Evolutionary conservation across 2,329 filamentous ascomycete species (phyloP), one percentile per base, ranked within the genome.

Genomic region (Calonectria pseudoturangicola): DNA sequence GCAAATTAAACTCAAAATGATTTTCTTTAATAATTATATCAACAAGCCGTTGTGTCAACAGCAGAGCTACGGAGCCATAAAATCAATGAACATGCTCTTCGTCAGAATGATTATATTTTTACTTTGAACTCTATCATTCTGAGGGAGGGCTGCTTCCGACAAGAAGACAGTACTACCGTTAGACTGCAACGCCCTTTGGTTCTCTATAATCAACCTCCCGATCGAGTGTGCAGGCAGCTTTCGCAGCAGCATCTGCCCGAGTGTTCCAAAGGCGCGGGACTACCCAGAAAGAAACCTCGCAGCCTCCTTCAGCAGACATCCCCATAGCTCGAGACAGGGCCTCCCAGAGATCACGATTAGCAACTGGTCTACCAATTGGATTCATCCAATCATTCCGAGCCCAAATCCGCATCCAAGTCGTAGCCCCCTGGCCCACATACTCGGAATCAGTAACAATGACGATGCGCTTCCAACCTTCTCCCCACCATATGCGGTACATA

Each of bases 321-420:
- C 25, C 48, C 2, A 51, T 30, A 2, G 13, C 6, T 1, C 30
- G 27, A 9, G 48, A 51, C 1, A 51, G 25, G 1, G 48, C 27
- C 27, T 51, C 48, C 48, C 48, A 51, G 13, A 51, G 27, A 30
- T 51, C 48, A 13, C 48, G 48, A 28, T 51, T 51, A 13, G 27
- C 48, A 16, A 7, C 21, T 18, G 48, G 25, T 8, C 13, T 51
- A 18, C 48, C 48, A 16, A 25, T 25, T 7, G 47, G 25, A 6
- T 21, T 50, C 2, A 10, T 21, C 47, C 47, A 50, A 13, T 9
- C 8, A 8, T 51, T 51, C 2, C 15, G 6, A 7, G 48, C 48
- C 48, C 48, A 51, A 9, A 18, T 51, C 2, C 48, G 48, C 25
- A 51, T 2, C 48, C 48, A 51, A 15, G 27, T 51, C 2, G 48